These are phyloP conservation scores for Nakaseomyces kungkrabaensis DNA, from an alignment of 1,139 yeast species.

Conservation along the genomic window DNA sequence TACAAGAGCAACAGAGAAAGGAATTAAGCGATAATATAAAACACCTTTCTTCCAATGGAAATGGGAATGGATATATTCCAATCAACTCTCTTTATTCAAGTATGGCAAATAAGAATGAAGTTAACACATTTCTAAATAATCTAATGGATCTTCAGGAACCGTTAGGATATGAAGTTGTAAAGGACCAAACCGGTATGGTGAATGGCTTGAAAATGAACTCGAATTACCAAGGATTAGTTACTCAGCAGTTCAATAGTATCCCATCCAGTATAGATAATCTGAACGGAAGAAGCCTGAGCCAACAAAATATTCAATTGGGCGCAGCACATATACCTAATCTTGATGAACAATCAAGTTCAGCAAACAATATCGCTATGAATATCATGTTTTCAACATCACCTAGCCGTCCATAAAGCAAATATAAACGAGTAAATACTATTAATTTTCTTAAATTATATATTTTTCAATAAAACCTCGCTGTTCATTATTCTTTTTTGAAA, in stretches of 20 bases:
- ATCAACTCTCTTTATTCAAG: background rate
- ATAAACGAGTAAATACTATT: too few relatives aligned
- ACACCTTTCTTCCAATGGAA: background rate
- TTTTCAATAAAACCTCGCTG: too few relatives aligned
- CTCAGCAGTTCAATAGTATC: background rate
- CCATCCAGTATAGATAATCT: background rate
- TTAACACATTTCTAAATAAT: background rate
- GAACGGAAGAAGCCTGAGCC: background rate
- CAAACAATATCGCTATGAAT: background rate
- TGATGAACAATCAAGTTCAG: background rate
- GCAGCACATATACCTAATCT: background rate
- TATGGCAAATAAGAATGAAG: background rate
- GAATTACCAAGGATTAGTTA: background rate
- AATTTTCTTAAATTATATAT: too few relatives aligned
- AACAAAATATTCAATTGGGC: background rate
- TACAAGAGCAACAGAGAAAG: conserved; percentile 1
- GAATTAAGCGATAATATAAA: background rate
- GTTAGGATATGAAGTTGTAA: background rate
- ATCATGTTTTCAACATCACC: background rate
- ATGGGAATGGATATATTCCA: conserved; percentile 1
- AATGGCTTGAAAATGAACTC: background rate
- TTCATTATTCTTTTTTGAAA: too few relatives aligned
- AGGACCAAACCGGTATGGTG: background rate
- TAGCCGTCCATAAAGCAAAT: background rate
- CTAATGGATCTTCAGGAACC: background rate